Conservation (phyloP, 441 rosid genomes). For the Populus hybrid region DNA sequence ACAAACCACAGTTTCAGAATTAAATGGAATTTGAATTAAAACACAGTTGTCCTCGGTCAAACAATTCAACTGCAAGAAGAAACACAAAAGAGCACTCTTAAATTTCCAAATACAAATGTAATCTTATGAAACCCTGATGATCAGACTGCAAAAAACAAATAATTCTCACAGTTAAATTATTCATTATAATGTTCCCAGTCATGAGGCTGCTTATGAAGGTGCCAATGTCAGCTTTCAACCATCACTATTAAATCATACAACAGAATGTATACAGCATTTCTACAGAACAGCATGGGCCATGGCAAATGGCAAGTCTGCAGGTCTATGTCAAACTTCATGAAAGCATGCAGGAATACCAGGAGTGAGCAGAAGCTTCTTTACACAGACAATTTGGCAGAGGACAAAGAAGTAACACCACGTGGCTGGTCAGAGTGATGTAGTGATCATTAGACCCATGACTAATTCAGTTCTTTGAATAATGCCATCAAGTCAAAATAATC, state of each 20-base stretch:
- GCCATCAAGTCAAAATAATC: neutral
- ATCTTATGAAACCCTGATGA: constrained; percentile 6
- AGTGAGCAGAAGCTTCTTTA: neutral
- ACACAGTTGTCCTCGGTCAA: constrained; percentile 65
- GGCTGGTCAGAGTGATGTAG: neutral
- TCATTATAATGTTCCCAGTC: neutral
- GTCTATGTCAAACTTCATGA: neutral
- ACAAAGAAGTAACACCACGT: neutral
- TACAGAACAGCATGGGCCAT: neutral
- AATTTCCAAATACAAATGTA: constrained; percentile 14
- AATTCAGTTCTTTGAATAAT: constrained; percentile 4
- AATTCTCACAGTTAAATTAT: neutral
- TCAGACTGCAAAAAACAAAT: constrained; percentile 7
- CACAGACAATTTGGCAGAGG: neutral
- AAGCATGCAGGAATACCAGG: neutral
- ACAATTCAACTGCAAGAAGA: constrained; percentile 55
- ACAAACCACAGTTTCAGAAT: constrained; percentile 62
- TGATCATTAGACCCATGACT: neutral
- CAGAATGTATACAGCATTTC: neutral
- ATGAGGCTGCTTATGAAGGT: neutral
- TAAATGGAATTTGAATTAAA: constrained; percentile 61
- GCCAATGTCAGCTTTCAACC: neutral
- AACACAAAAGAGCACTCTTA: constrained; percentile 13
- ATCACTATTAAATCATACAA: neutral
- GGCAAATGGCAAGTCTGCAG: neutral